These are phyloP conservation scores for Hericium rajendrae DNA, from an alignment of 768 basidiomycete genomes.

Conservation along the genomic window DNA sequence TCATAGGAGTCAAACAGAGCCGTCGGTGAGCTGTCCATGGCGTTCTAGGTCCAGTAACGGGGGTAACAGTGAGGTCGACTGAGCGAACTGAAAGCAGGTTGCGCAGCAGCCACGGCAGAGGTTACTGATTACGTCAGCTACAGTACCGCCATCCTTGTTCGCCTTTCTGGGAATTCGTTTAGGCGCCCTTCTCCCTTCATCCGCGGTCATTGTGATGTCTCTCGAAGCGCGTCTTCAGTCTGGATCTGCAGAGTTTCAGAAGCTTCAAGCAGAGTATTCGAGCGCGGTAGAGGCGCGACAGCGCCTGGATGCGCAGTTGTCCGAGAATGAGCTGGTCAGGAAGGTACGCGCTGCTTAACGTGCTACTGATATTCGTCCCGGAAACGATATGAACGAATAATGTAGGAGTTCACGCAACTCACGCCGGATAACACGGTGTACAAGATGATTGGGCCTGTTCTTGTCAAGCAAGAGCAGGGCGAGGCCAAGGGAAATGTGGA, in stretches of 20 bases:
- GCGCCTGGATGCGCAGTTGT: conserved; percentile 79
- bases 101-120: not conserved
- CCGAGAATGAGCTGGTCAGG: conserved; percentile 88
- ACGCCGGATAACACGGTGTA: conserved; percentile 73
- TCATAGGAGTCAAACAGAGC: conserved; percentile 88
- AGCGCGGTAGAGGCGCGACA: conserved; percentile 73
- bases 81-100: not conserved
- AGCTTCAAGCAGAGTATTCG: conserved; percentile 66
- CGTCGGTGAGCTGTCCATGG: conserved; percentile 78
- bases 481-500: conserved; percentile 87
- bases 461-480: conserved; percentile 79
- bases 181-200: too few relatives aligned
- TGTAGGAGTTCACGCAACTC: conserved; percentile 72
- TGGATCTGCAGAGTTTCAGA: conserved; percentile 69
- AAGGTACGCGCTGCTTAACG: conserved; percentile 44
- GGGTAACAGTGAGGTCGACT: not conserved
- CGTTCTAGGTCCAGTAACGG: not conserved
- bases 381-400: not conserved
- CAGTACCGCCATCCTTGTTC: not conserved
- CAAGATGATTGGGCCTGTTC: conserved; percentile 86
- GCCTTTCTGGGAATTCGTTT: not conserved
- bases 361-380: not conserved
- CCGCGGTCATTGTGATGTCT: conserved; percentile 30
- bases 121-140: not conserved
- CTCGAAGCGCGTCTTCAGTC: conserved; percentile 53